Conservation (phyloP, 495 filamentous ascomycete genomes). For the Amphirosellinia nigrospora region DNA sequence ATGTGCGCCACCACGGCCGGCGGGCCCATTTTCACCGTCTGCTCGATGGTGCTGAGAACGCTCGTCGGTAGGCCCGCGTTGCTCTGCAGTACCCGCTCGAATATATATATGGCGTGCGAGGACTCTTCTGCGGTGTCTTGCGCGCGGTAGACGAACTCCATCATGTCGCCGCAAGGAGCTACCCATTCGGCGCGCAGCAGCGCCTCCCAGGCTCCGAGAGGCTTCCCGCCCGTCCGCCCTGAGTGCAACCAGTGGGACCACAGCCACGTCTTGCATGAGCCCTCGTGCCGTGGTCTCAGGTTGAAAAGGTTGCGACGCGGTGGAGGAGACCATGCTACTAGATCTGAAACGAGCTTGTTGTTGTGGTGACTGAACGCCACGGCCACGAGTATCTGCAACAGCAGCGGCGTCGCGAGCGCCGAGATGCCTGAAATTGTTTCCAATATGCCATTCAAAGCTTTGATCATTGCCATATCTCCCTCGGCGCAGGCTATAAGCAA, state of each 20-base stretch:
- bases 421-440: not conserved
- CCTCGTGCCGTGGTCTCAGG: not conserved
- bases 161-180: not conserved
- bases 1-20: conserved; percentile 9
- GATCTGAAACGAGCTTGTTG: not conserved
- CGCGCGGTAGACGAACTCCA: conserved; percentile 7
- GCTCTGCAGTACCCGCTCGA: not conserved
- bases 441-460: not conserved
- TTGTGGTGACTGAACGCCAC: conserved; percentile 6
- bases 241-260: conserved; percentile 7
- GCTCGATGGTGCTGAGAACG: not conserved
- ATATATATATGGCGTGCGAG: not conserved
- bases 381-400: conserved; percentile 2
- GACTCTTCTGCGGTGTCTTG: not conserved
- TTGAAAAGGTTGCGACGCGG: conserved; percentile 7
- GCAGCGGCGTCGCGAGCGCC: not conserved
- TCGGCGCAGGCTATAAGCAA: conserved; percentile 5
- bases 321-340: conserved; percentile 1
- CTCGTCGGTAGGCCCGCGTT: not conserved
- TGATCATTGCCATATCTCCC: not conserved
- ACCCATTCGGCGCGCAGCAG: conserved; percentile 2
- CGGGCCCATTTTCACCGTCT: not conserved
- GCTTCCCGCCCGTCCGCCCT: not conserved
- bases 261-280: not conserved
- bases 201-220: not conserved